These are phyloP conservation scores for Metschnikowia peoriensis DNA, from an alignment of 805 yeast species.

Conservation along the genomic window DNA sequence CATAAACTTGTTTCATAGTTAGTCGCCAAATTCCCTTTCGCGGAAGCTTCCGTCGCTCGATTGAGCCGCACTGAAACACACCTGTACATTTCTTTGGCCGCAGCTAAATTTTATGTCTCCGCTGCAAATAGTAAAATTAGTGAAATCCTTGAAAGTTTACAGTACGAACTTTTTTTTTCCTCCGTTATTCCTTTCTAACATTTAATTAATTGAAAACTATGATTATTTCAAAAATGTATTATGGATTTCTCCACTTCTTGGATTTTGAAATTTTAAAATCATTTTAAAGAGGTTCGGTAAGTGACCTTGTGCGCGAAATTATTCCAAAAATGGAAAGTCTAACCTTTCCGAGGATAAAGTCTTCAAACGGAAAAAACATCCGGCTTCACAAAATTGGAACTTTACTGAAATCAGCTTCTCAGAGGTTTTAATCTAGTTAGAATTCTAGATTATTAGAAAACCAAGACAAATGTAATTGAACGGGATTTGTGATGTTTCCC, in stretches of 20 bases:
- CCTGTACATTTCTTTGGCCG: background rate
- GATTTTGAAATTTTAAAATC: background rate
- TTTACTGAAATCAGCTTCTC: background rate
- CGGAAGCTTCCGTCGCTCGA: background rate
- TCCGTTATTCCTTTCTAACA: too few species aligned
- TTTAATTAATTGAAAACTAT: too few species aligned
- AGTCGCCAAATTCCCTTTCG: background rate
- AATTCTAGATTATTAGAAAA: too few species aligned
- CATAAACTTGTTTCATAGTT: background rate
- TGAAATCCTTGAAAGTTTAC: background rate
- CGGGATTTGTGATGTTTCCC: too few species aligned
- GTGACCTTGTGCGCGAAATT: background rate
- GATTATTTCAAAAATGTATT: background rate
- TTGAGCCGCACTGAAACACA: background rate
- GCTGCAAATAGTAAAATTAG: background rate
- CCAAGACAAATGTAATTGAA: too few species aligned
- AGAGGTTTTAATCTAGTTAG: too few species aligned
- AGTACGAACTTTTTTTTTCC: too few species aligned
- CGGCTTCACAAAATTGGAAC: background rate
- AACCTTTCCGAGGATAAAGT: background rate
- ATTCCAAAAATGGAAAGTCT: background rate
- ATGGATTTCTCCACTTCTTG: background rate
- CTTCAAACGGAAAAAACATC: background rate
- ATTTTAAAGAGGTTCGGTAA: background rate
- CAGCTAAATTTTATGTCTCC: background rate